Evolutionary conservation across 2,329 filamentous ascomycete genomes (phyloP).

Genomic region (Neofusicoccum umdonicola): DNA sequence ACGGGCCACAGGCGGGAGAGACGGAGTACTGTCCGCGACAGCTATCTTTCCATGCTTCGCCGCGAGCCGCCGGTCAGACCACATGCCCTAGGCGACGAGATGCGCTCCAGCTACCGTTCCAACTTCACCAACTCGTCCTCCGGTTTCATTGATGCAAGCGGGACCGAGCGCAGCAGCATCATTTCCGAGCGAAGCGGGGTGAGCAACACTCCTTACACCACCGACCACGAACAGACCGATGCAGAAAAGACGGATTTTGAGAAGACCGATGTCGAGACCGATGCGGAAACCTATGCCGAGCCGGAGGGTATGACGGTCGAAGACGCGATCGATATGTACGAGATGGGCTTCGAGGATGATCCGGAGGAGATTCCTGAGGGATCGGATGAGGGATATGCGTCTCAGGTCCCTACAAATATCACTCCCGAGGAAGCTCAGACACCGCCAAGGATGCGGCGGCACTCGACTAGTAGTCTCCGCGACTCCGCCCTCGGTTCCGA

Average conservation of each 20-base stretch:
- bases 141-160: conserved; percentile 55
- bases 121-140: conserved; percentile 58
- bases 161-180: conserved; percentile 81
- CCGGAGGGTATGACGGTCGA: conserved; percentile 57
- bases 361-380: conserved; percentile 30
- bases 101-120: conserved; percentile 60
- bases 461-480: conserved; percentile 13
- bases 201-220: conserved; percentile 64
- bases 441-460: conserved; percentile 15
- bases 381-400: conserved; percentile 23
- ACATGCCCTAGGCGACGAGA: conserved; percentile 39
- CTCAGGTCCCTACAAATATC: conserved; percentile 20
- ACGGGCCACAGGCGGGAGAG: conserved; percentile 36
- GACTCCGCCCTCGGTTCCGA: conserved; percentile 16
- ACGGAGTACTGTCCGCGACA: conserved; percentile 18
- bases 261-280: conserved; percentile 20
- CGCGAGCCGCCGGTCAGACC: conserved; percentile 30
- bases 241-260: conserved; percentile 19
- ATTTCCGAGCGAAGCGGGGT: conserved; percentile 74
- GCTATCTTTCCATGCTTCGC: conserved; percentile 36
- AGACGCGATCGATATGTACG: conserved; percentile 61
- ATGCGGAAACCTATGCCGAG: conserved; percentile 21
- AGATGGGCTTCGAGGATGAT: conserved; percentile 54
- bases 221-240: conserved; percentile 26
- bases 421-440: conserved; percentile 16